Conservation (phyloP, 129 eudicot genomes). For the Centella asiatica region DNA sequence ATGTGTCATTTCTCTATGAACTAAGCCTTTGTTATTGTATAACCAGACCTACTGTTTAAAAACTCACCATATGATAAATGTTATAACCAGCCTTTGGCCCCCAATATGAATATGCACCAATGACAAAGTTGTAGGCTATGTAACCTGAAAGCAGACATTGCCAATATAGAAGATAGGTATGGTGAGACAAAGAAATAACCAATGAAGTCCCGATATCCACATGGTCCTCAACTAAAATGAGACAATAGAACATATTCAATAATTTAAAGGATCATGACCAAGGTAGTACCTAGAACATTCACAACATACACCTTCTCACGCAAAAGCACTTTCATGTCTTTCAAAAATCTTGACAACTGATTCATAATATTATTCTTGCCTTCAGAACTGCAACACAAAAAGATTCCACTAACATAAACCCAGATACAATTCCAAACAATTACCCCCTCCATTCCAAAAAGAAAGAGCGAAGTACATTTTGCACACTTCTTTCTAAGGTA, state of each 20-base stretch:
- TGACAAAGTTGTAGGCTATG: conserved; percentile 78
- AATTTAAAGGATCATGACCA: neutral
- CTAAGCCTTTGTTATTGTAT: neutral
- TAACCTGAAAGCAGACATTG: conserved; percentile 49
- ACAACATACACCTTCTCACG: conserved; percentile 57
- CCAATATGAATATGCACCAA: conserved; percentile 98
- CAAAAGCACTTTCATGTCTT: conserved; percentile 65
- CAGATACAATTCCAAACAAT: neutral
- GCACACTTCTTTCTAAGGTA: too few species aligned
- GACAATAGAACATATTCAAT: conserved; percentile 1
- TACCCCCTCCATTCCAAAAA: too few species aligned
- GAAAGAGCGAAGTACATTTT: too few species aligned
- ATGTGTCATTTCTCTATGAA: too few species aligned
- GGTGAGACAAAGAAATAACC: neutral
- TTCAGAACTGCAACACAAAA: conserved; percentile 35
- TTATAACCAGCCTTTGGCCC: conserved; percentile 95
- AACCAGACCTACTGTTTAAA: neutral
- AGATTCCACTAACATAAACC: neutral
- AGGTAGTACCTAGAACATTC: conserved; percentile 68
- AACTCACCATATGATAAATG: conserved; percentile 81
- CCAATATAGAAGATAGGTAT: conserved; percentile 10
- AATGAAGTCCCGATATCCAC: conserved; percentile 2
- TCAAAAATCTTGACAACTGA: conserved; percentile 35
- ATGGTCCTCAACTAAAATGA: neutral
- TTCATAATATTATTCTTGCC: conserved; percentile 11